These are phyloP conservation scores for Xenosphaeropsis pyriputrescens DNA, from an alignment of 2,329 filamentous ascomycete genomes.

Conservation along the genomic window DNA sequence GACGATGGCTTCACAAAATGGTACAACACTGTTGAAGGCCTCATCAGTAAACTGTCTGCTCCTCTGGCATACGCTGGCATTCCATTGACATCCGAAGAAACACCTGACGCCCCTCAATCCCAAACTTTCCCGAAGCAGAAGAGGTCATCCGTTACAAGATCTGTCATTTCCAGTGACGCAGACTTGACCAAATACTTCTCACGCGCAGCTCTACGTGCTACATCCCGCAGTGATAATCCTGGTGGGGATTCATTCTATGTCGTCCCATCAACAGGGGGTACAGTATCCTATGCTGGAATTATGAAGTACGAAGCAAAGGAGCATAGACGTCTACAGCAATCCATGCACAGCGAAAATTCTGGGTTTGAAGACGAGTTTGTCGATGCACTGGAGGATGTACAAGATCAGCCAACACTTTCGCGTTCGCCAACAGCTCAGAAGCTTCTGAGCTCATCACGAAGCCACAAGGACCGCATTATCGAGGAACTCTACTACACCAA, in stretches of 20 bases:
- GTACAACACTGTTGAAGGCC: conserved; percentile 79
- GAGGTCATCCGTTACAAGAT: conserved; percentile 6
- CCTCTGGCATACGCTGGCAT: conserved; percentile 87
- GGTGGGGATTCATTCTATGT: conserved; percentile 77
- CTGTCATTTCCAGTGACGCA: conserved; percentile 35
- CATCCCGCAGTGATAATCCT: conserved; percentile 53
- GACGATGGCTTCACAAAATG: conserved; percentile 83
- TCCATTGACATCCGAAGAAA: conserved; percentile 46
- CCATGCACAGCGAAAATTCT: conserved; percentile 22
- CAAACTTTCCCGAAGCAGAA: conserved; percentile 24
- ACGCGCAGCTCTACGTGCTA: conserved; percentile 65
- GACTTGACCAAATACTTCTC: conserved; percentile 79
- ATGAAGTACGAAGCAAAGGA: conserved; percentile 56
- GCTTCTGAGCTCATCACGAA: conserved; percentile 24
- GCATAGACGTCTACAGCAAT: conserved; percentile 41
- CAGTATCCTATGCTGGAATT: conserved; percentile 85
- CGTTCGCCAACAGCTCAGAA: no score
- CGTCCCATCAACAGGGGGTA: conserved; percentile 82
- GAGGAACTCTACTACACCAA: conserved; percentile 90
- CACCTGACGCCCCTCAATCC: conserved; percentile 19
- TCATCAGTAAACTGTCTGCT: conserved; percentile 80
- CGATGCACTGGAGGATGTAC: conserved; percentile 55
- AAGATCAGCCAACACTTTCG: conserved; percentile 19
- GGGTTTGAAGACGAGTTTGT: conserved; percentile 68
- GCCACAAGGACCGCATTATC: conserved; percentile 29